Evolutionary conservation across 2,329 filamentous ascomycete genomes (phyloP).

Genomic region (Neofusicoccum parvum): DNA sequence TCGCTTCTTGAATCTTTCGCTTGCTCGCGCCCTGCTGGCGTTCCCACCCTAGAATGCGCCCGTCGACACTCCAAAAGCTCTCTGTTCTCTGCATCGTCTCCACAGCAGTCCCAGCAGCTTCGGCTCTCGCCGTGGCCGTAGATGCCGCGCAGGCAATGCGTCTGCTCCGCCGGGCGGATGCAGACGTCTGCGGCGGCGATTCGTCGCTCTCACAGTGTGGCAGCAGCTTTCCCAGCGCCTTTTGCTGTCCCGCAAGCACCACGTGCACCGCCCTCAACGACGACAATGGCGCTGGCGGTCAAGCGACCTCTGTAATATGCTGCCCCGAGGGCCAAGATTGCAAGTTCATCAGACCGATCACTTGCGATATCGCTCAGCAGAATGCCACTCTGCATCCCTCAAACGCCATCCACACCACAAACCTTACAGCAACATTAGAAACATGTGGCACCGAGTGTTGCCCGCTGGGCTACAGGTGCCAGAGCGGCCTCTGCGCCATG

Average conservation of each 20-base stretch:
- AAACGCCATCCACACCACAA: constrained; percentile 67
- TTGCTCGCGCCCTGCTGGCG: constrained; percentile 4
- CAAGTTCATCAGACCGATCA: constrained; percentile 62
- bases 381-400: constrained; percentile 59
- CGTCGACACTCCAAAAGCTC: constrained; percentile 36
- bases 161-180: constrained; percentile 34
- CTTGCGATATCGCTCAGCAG: constrained; percentile 65
- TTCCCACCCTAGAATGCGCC: constrained; percentile 30
- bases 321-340: constrained; percentile 65
- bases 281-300: constrained; percentile 55
- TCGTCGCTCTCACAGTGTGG: constrained; percentile 56
- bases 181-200: constrained; percentile 53
- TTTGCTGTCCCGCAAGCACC: constrained; percentile 63
- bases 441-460: constrained; percentile 67
- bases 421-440: constrained; percentile 55
- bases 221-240: constrained; percentile 59
- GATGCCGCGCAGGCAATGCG: constrained; percentile 30
- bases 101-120: constrained; percentile 26
- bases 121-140: constrained; percentile 29
- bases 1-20: background rate
- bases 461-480: constrained; percentile 71
- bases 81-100: constrained; percentile 35
- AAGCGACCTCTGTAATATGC: constrained; percentile 65
- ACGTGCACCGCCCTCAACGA: constrained; percentile 61
- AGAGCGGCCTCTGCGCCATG: constrained; percentile 51